phyloP scores from a whole-genome alignment of 2,329 filamentous ascomycete genomes.

The Nigrospora sphaerica region DNA sequence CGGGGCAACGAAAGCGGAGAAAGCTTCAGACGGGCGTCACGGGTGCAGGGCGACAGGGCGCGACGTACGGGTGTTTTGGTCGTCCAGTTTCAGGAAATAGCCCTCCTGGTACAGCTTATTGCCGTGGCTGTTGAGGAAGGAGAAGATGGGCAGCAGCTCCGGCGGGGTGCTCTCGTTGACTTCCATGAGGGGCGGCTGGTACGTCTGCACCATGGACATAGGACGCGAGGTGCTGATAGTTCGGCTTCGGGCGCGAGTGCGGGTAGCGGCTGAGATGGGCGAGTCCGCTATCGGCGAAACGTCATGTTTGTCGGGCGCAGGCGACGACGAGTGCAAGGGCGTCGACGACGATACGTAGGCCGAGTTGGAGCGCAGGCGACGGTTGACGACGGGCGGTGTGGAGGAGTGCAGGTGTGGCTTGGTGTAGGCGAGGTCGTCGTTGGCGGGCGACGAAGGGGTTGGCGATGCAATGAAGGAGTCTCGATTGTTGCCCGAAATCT shows the following conservation, averaged over 20 bases:
- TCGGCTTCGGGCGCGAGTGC: constrained; percentile 20
- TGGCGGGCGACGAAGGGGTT: constrained; percentile 11
- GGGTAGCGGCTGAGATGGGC: constrained; percentile 19
- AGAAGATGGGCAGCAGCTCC: constrained; percentile 91
- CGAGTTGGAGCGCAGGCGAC: constrained; percentile 1
- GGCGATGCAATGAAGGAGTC: constrained; percentile 16
- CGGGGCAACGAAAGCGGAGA: constrained; percentile 1
- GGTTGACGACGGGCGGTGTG: not conserved
- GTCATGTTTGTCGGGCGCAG: constrained; percentile 21
- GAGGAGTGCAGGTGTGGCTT: constrained; percentile 1
- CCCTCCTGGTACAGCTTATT: constrained; percentile 98
- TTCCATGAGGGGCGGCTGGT: constrained; percentile 81
- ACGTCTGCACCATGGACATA: constrained; percentile 78
- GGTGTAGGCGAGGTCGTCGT: not conserved
- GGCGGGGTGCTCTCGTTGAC: constrained; percentile 78
- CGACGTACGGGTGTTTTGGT: constrained; percentile 79
- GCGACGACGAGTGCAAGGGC: constrained; percentile 15
- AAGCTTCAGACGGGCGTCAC: constrained; percentile 2
- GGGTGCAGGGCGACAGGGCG: not conserved
- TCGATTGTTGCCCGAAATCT: constrained; percentile 50
- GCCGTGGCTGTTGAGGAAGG: constrained; percentile 85
- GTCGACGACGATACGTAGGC: constrained; percentile 10
- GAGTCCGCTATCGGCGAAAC: constrained; percentile 35
- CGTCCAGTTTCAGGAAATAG: constrained; percentile 94
- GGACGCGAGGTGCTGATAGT: constrained; percentile 57